Evolutionary conservation across 306 rosid genomes (phyloP).

Genomic region (Casuarina cunninghamiana): DNA sequence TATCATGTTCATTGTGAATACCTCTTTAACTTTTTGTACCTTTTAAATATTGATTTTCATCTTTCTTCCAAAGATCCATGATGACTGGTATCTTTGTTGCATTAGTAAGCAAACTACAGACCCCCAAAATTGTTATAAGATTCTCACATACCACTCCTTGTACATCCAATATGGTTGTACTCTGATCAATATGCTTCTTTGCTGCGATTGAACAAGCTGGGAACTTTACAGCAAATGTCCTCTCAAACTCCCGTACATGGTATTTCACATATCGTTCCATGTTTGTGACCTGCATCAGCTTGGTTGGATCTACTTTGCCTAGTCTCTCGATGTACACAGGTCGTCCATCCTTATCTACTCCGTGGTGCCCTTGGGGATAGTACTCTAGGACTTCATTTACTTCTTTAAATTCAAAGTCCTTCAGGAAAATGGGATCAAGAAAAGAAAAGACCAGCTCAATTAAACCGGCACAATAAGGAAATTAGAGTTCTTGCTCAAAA

Average conservation of each 20-base stretch:
- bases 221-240: slow-evolving; percentile 67
- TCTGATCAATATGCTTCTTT: slow-evolving; percentile 91
- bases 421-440: background rate
- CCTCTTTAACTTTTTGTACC: background rate
- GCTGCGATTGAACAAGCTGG: slow-evolving; percentile 93
- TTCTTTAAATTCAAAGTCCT: slow-evolving; percentile 91
- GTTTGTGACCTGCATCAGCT: slow-evolving; percentile 83
- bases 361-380: slow-evolving; percentile 96
- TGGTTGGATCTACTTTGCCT: slow-evolving; percentile 68
- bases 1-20: background rate
- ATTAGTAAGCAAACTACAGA: background rate
- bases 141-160: slow-evolving; percentile 86
- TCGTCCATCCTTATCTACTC: slow-evolving; percentile 90
- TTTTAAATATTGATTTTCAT: background rate
- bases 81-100: background rate
- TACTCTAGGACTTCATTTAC: slow-evolving; percentile 56
- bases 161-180: slow-evolving; percentile 90
- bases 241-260: slow-evolving; percentile 87
- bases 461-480: background rate
- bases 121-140: background rate
- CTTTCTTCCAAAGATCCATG: background rate
- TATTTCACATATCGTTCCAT: slow-evolving; percentile 79
- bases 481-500: background rate
- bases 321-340: slow-evolving; percentile 86
- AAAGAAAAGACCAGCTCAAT: slow-evolving; percentile 1